Conservation (phyloP, 2,329 filamentous ascomycete species). For the Tolypocladium tundrense region DNA sequence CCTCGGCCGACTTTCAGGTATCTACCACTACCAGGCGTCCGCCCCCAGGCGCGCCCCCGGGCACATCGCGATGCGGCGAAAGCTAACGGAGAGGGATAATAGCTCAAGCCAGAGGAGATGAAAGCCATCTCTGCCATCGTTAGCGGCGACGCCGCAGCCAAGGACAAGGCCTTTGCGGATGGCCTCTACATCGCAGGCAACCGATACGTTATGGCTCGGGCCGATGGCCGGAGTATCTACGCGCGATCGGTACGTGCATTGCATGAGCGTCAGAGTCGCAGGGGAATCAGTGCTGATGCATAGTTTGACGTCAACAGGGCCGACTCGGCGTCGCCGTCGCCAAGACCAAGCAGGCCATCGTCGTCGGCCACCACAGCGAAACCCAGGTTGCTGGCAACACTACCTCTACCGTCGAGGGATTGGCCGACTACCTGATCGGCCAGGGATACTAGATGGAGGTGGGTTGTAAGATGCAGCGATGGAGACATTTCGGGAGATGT, state of each 20-base stretch:
- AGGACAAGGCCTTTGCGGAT: conserved; percentile 57
- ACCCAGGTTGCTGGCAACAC: conserved; percentile 62
- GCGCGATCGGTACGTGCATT: conserved; percentile 62
- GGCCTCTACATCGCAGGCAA: conserved; percentile 68
- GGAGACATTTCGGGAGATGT: neutral
- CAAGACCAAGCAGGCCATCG: conserved; percentile 81
- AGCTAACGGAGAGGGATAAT: conserved; percentile 4
- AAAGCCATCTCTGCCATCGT: conserved; percentile 47
- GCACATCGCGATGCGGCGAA: neutral
- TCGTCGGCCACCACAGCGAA: conserved; percentile 81
- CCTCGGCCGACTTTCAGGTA: conserved; percentile 63
- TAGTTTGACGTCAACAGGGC: conserved; percentile 33
- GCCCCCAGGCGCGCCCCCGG: neutral
- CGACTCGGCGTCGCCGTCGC: conserved; percentile 71
- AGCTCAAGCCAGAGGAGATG: conserved; percentile 43
- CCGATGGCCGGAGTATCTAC: conserved; percentile 72
- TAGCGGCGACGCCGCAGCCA: conserved; percentile 30
- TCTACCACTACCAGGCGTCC: conserved; percentile 13
- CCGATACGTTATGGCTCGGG: conserved; percentile 68
- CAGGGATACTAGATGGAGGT: conserved; percentile 55
- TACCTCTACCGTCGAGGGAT: conserved; percentile 66
- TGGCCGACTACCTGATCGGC: conserved; percentile 79
- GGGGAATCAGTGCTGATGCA: neutral
- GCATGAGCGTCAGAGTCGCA: neutral
- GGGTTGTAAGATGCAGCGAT: conserved; percentile 3